Percentiles rank a stretch among this genome's conserved stretches.
phyloP scores from a whole-genome alignment of 176 grass and related monocot genomes.

The Eremochloa ophiuroides region DNA sequence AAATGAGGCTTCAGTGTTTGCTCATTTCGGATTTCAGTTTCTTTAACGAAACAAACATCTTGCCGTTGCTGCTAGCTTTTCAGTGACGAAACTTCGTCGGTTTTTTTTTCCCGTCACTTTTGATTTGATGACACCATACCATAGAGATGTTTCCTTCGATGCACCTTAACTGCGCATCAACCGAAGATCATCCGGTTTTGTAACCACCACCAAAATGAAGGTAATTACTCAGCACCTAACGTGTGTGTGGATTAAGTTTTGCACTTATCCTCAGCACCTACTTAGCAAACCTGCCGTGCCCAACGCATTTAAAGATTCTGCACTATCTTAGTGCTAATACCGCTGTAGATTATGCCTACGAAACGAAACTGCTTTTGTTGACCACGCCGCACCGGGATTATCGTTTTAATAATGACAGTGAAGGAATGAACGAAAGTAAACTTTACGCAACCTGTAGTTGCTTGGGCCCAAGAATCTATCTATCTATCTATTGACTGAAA shows the following conservation, averaged over 20 bases:
- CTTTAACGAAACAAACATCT: neutral
- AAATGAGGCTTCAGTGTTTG: neutral
- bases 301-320: conserved; percentile 32
- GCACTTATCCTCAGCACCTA: conserved; percentile 29
- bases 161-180: neutral
- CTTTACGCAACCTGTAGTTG: conserved; percentile 19
- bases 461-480: conserved; percentile 16
- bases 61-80: neutral
- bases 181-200: neutral
- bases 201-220: conserved; percentile 1
- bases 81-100: neutral
- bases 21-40: neutral
- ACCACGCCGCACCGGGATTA: neutral
- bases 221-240: conserved; percentile 18
- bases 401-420: neutral
- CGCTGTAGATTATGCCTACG: conserved; percentile 15
- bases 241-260: conserved; percentile 6
- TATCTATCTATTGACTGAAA: conserved; percentile 28
- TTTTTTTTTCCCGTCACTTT: neutral
- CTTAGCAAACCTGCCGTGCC: conserved; percentile 6
- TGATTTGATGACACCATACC: neutral
- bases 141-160: neutral
- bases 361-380: neutral
- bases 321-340: neutral
- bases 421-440: conserved; percentile 15